A percentile compares a stretch with the other conserved stretches of the same genome.
Evolutionary conservation across 1,284 basidiomycete species (phyloP).

Genomic region (Melampsora larici-populina): DNA sequence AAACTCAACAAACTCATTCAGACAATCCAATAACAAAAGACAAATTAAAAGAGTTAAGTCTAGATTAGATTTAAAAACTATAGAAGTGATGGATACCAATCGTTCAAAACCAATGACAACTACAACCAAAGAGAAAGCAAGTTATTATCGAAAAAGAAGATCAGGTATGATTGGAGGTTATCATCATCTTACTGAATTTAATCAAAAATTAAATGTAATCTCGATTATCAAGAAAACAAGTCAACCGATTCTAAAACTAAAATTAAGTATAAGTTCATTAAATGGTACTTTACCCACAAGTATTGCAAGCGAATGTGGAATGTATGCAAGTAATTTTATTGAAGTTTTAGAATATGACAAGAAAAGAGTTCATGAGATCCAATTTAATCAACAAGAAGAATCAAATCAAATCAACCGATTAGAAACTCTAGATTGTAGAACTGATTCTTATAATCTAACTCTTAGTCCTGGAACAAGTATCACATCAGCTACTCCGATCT

Average conservation of each 20-base stretch:
- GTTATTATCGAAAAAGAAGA: neutral
- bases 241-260: neutral
- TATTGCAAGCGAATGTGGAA: neutral
- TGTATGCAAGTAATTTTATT: conserved; percentile 6
- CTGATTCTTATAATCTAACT: neutral
- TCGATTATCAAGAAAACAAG: neutral
- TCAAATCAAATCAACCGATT: neutral
- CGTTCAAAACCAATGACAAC: too few relatives aligned
- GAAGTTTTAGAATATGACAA: conserved; percentile 2
- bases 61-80: neutral
- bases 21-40: neutral
- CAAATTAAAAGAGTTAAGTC: neutral
- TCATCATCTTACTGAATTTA: neutral
- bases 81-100: neutral
- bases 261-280: neutral
- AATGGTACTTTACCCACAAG: neutral
- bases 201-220: neutral
- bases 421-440: neutral
- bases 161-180: neutral
- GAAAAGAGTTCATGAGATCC: neutral
- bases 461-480: neutral
- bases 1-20: neutral
- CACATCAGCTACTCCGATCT: neutral
- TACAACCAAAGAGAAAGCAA: neutral
- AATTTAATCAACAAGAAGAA: neutral